Evolutionary conservation across 768 basidiomycete species (phyloP), one percentile per base, ranked within the genome.

Genomic region (Leucosporidium scottii): DNA sequence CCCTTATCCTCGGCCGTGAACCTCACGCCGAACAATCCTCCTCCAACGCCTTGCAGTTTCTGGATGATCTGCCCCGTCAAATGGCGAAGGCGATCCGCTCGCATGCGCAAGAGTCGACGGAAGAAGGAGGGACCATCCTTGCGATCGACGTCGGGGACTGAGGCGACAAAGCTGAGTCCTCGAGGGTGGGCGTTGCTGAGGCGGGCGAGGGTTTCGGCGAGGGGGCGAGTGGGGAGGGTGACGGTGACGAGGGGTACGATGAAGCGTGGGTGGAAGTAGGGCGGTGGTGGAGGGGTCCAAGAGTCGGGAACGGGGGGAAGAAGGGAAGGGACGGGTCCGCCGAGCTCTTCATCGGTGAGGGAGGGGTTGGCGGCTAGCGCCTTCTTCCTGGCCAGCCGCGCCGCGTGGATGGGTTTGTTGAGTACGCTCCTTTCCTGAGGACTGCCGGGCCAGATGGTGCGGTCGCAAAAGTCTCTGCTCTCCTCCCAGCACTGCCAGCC

Each of bases 181-280:
- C 78, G 78, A 13, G 74, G 51, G 21, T 76, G 74, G 7, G 74
- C 74, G 53, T 74, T 77, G 49, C 77, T 73, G 27, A 81, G 76
- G 17, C 81, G 79, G 8, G 75, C 62, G 34, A 82, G 47, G 53
- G 78, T 75, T 13, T 76, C 58, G 5, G 79, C 81, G 39, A 82
- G 75, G 0, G 82, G 81, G 23, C 81, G 81, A 12, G 81, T 82
- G 13, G 81, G 78, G 47, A 81, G 64, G 1, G 81, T 81, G 55
- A 81, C 65, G 17, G 80, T 77, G 23, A 82, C 44, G 48, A 82
- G 66, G 0, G 82, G 82, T 17, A 66, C 66, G 66, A 65, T 44
- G 63, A 65, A 54, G 13, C 48, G 66, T 6, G 63, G 39, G 20
- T 56, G 30, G 64, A 54, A 34, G 64, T 64, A 68, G 18, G 71